Evolutionary conservation across 805 yeast species (phyloP).

Genomic region (Torulaspora franciscae): DNA sequence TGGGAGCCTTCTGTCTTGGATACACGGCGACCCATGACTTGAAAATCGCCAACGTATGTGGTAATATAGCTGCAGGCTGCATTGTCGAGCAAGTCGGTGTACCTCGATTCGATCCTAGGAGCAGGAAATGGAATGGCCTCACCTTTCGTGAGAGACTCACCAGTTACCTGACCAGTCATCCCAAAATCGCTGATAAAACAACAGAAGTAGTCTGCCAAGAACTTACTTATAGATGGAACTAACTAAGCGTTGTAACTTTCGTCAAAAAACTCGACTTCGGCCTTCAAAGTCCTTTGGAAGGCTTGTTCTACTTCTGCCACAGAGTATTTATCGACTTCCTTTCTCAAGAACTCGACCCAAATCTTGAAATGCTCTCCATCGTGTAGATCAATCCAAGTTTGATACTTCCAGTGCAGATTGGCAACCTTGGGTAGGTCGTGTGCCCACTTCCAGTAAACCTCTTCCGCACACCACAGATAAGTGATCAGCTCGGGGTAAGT

Average conservation of each 20-base stretch:
- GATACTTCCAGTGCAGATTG: conserved; percentile 42
- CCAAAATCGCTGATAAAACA: neutral
- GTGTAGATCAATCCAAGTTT: conserved; percentile 51
- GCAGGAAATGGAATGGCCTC: conserved; percentile 58
- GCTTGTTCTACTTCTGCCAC: conserved; percentile 30
- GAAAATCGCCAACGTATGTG: conserved; percentile 56
- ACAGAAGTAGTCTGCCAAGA: conserved; percentile 9
- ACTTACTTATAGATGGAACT: neutral
- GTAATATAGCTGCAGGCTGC: conserved; percentile 72
- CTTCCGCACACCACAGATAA: conserved; percentile 44
- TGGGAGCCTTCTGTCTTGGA: conserved; percentile 73
- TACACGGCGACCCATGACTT: conserved; percentile 48
- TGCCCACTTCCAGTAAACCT: conserved; percentile 51
- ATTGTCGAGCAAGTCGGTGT: conserved; percentile 79
- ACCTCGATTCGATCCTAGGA: conserved; percentile 41
- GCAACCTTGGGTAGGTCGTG: conserved; percentile 33
- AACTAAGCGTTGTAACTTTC: conserved; percentile 38
- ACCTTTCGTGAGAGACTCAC: conserved; percentile 43
- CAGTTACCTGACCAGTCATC: conserved; percentile 31
- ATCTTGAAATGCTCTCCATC: conserved; percentile 44
- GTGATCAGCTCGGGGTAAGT: conserved; percentile 43
- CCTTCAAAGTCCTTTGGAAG: conserved; percentile 37
- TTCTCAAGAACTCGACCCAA: conserved; percentile 46
- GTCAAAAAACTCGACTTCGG: conserved; percentile 46
- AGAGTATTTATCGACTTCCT: conserved; percentile 40